Base-by-base conservation (phyloP, 75 land plant genomes). In the Sequoia sempervirens region DNA sequence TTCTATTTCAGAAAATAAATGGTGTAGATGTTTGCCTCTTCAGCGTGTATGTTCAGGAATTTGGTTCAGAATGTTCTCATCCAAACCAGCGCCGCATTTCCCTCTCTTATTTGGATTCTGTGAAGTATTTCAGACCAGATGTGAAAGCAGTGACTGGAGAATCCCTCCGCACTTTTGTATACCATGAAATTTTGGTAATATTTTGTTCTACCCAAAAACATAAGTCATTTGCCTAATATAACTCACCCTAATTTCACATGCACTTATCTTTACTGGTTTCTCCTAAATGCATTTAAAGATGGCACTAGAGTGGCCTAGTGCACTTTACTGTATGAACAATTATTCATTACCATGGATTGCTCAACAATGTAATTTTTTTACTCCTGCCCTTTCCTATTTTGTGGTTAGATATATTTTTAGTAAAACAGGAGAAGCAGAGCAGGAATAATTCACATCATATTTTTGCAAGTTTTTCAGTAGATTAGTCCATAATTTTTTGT, bases 41-140 rank as follows among this genome's bases (percentile, higher is more conserved):
- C 85, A 95, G 98, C 50, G 94, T 97, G 94, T 97, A 97, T 89
- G 96, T 97, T 41, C 99, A 97, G 86, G 99, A 97, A 84, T 97
- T 97, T 88, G 99, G 99, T 66, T 85, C 92, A 14, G 98, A 97
- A 81, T 86, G 91, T 85, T 82, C 83, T 38, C 89, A 85, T 23
- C 99, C 99, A 74, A 97, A 97, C 82, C 93, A 95, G 75, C 92
- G 99, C 9, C 94, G 98, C 70, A 96, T 97, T 47, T 97, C 95
- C 83, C 93, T 97, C 56, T 95, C 99, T 36, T 97, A 97, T 61
- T 69, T 97, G 74, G 99, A 97, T 81, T 97, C 99, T 81, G 99
- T 97, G 15, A 95, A 97, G 84, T 97, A 97, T 85, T 97, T 97
- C 83, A 89, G 99, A 87, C 99, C 99, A 36, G 98, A 97, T 75